These are phyloP conservation scores for Thermomyces lanuginosus DNA, from an alignment of 2,329 filamentous ascomycete genomes.

Conservation along the genomic window DNA sequence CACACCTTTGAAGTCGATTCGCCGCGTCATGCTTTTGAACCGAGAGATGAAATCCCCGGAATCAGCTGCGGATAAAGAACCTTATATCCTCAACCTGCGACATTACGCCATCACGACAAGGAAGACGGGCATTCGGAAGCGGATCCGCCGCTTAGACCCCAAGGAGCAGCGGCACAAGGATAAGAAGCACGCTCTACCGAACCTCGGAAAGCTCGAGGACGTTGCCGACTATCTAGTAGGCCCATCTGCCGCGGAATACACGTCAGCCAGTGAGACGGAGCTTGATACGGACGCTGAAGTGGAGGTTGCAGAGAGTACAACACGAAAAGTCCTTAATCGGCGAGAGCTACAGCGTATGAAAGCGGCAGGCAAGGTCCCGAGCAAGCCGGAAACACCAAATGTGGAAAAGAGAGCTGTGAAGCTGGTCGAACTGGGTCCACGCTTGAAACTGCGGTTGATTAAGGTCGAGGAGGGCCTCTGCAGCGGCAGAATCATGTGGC, in stretches of 20 bases:
- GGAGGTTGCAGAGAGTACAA: conserved; percentile 50
- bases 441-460: conserved; percentile 73
- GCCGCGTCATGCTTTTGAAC: conserved; percentile 77
- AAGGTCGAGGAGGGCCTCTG: conserved; percentile 95
- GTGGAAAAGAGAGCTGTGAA: conserved; percentile 82
- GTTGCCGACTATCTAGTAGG: conserved; percentile 91
- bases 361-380: conserved; percentile 29
- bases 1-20: conserved; percentile 81
- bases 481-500: conserved; percentile 87
- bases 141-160: conserved; percentile 66
- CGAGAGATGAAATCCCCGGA: conserved; percentile 44
- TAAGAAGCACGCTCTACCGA: conserved; percentile 60
- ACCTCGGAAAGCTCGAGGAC: conserved; percentile 78
- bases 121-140: conserved; percentile 66
- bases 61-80: conserved; percentile 36
- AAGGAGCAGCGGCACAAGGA: conserved; percentile 61
- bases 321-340: conserved; percentile 37
- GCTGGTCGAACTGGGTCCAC: conserved; percentile 76
- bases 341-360: conserved; percentile 34
- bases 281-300: conserved; percentile 90
- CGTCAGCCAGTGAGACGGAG: conserved; percentile 84
- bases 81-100: conserved; percentile 70
- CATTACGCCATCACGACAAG: conserved; percentile 94
- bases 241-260: conserved; percentile 62
- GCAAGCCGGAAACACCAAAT: conserved; percentile 26